These are phyloP conservation scores for Fusarium begoniae DNA, from an alignment of 2,329 filamentous ascomycete genomes.

Conservation along the genomic window DNA sequence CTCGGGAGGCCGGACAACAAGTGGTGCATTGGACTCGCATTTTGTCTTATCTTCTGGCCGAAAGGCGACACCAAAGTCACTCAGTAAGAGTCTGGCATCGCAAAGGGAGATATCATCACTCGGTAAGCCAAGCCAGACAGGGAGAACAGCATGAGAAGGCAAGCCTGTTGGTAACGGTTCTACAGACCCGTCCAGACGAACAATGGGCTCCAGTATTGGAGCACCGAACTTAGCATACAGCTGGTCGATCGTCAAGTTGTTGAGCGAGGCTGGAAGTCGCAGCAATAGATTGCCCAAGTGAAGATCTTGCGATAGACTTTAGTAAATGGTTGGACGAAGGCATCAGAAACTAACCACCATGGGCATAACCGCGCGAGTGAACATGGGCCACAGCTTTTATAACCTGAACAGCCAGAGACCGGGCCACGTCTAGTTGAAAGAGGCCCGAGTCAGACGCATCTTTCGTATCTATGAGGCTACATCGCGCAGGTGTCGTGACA, in stretches of 20 bases:
- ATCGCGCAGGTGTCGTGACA: constrained; percentile 41
- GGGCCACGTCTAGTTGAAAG: constrained; percentile 41
- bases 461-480: constrained; percentile 37
- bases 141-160: constrained; percentile 42
- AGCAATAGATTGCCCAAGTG: constrained; percentile 50
- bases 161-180: constrained; percentile 33
- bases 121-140: constrained; percentile 48
- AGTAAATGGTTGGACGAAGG: background rate
- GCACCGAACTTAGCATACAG: constrained; percentile 39
- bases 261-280: constrained; percentile 27
- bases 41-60: constrained; percentile 32
- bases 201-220: constrained; percentile 37
- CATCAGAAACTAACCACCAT: constrained; percentile 39
- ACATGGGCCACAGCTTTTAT: constrained; percentile 44
- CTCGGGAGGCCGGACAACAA: constrained; percentile 47
- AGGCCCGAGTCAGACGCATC: constrained; percentile 22
- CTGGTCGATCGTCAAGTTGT: constrained; percentile 36
- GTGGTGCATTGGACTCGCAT: constrained; percentile 44
- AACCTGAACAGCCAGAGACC: constrained; percentile 44
- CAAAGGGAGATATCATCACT: constrained; percentile 43
- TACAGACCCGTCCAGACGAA: constrained; percentile 27
- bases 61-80: constrained; percentile 52
- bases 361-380: constrained; percentile 44
- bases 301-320: constrained; percentile 35
- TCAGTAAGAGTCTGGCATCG: constrained; percentile 37